phyloP scores from a whole-genome alignment of 23 red algal species.

The Gracilariopsis chorda region DNA sequence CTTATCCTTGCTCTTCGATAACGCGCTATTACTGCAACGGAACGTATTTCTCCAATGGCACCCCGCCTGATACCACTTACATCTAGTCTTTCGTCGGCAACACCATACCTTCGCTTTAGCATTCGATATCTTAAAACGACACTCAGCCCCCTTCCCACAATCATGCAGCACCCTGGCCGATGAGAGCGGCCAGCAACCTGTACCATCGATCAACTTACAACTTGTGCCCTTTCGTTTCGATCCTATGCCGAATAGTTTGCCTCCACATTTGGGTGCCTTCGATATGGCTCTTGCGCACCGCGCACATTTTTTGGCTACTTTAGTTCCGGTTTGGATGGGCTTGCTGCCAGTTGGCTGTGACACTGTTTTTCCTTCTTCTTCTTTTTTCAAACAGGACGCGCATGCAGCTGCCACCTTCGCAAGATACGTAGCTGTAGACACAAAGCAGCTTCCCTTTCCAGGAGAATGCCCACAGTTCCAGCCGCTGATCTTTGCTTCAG shows the following conservation, averaged over 20 bases:
- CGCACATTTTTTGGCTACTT: neutral
- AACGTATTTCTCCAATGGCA: neutral
- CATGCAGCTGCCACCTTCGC: neutral
- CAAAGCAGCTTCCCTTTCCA: neutral
- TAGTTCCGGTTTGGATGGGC: neutral
- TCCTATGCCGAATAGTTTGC: conserved; percentile 7
- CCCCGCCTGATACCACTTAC: neutral
- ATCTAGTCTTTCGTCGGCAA: neutral
- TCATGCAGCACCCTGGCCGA: neutral
- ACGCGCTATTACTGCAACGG: neutral
- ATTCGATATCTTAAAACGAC: neutral
- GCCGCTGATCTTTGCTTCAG: neutral
- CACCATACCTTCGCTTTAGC: conserved; percentile 21
- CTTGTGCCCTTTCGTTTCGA: neutral
- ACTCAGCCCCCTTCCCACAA: neutral
- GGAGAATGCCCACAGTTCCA: conserved; percentile 17
- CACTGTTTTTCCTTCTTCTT: no score
- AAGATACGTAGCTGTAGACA: neutral
- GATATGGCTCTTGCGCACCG: neutral
- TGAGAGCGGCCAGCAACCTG: neutral
- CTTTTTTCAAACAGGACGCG: neutral
- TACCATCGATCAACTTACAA: conserved; percentile 4
- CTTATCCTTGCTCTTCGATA: conserved; percentile 2
- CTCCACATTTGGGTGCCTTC: neutral
- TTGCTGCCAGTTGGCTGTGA: neutral